Base-by-base conservation (phyloP, 306 rosid genomes). In the Pterocarpus santalinus region DNA sequence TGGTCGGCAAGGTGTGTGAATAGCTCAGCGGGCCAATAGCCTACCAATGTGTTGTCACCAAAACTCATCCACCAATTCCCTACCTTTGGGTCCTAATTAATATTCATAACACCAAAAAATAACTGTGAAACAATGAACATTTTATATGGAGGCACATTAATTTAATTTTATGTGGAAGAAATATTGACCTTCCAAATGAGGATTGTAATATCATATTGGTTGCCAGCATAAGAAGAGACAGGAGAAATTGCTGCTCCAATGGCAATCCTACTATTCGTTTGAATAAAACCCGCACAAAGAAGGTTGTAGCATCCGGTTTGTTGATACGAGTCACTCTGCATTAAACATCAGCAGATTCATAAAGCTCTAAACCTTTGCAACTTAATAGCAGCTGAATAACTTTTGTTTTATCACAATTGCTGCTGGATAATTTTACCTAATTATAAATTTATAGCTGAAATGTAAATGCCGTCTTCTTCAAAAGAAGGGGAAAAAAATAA, bases 31-130 rank as follows among this genome's bases (percentile, higher is more conserved):
- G 98, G 97, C 98, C 98, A 95, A 43, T 95, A 95, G 30, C 98
- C 98, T 3, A 95, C 92, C 28, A 95, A 56, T 14, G 86, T 87
- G 69, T 85, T 88, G 8, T 90, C 97, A 0, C 97, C 98, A 43
- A 85, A 92, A 58, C 97, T 92, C 98, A 95, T 85, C 98, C 98
- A 95, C 98, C 98, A 95, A 16, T 92, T 95, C 22, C 97, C 98
- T 1, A 90, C 75, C 79, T 84, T 95, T 7, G 98, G 98, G 82
- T 95, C 98, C 86, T 82, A 34, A 7, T 77, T 70, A 64, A 32
- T 13, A 46, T 43, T 47, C 80, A 75, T 14, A 65, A 35, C 32
- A 3, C 38, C 36, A 8, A 30, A 64, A 3, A 32, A 56, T 39
- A 14, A 5, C 35, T 46, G 72, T 49, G 3, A 49, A 49, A 3